Percentiles rank a stretch among this genome's conserved stretches.
phyloP scores from a whole-genome alignment of 176 grass and related monocot genomes.

The Hyparrhenia diplandra region DNA sequence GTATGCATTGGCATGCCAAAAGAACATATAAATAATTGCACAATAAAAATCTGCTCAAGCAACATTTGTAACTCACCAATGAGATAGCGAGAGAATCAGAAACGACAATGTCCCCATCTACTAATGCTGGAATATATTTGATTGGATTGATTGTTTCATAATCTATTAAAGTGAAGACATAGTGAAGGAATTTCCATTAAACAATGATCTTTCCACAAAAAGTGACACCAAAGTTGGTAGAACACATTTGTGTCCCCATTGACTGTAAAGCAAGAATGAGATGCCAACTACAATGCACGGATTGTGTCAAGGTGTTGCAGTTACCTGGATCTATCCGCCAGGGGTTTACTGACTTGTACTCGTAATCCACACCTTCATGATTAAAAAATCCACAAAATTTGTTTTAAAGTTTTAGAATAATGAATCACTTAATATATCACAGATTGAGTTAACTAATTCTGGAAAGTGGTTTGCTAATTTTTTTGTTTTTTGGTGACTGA shows the following conservation, averaged over 20 bases:
- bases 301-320: background rate
- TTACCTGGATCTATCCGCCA: constrained; percentile 50
- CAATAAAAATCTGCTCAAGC: background rate
- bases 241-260: background rate
- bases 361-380: constrained; percentile 64
- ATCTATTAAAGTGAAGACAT: constrained; percentile 37
- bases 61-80: constrained; percentile 41
- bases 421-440: background rate
- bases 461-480: background rate
- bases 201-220: background rate
- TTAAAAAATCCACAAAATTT: background rate
- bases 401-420: background rate
- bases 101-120: constrained; percentile 65
- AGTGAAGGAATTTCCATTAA: background rate
- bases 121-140: constrained; percentile 70
- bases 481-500: too few relatives aligned
- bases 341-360: constrained; percentile 82
- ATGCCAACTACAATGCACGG: background rate
- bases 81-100: constrained; percentile 73
- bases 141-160: constrained; percentile 87
- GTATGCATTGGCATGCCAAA: background rate
- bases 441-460: background rate
- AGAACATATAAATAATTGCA: background rate
- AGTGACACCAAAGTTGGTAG: background rate
- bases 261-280: too few relatives aligned